A percentile compares a stretch with the other conserved stretches of the same genome.
Conservation (phyloP, 129 eudicot genomes). For the Chrysanthemum seticuspe region DNA sequence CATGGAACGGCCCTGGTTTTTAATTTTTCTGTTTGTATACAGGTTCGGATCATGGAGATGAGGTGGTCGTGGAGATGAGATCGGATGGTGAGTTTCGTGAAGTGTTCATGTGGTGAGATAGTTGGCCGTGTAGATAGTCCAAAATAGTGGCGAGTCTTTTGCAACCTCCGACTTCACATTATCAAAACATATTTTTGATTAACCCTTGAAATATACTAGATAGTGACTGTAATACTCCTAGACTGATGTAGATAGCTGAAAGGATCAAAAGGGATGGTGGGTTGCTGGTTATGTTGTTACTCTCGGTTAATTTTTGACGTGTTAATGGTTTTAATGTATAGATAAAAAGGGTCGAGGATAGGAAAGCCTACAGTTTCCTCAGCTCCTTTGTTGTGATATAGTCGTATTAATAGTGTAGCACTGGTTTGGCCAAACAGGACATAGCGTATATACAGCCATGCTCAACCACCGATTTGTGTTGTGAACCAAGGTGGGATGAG, state of each 20-base stretch:
- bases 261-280: constrained; percentile 17
- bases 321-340: constrained; percentile 30
- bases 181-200: too few species aligned
- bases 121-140: too few species aligned
- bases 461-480: constrained; percentile 36
- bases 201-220: too few species aligned
- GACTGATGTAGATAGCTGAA: constrained; percentile 13
- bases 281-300: neutral
- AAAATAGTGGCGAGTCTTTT: too few species aligned
- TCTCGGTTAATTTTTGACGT: neutral
- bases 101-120: too few species aligned
- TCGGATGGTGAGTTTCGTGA: too few species aligned
- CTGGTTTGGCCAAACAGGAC: constrained; percentile 41
- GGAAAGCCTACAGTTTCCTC: constrained; percentile 40
- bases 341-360: constrained; percentile 32
- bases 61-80: too few species aligned
- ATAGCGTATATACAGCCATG: constrained; percentile 25
- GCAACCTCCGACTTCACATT: too few species aligned
- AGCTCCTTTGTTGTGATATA: constrained; percentile 49
- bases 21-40: too few species aligned
- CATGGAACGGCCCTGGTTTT: too few species aligned
- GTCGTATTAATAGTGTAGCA: constrained; percentile 39
- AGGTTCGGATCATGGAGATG: too few species aligned
- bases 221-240: too few species aligned
- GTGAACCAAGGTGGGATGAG: neutral